Percentiles rank a stretch among this genome's conserved stretches.
Evolutionary conservation across 768 basidiomycete genomes (phyloP).

Genomic region (Rhizopogon vesiculosus): DNA sequence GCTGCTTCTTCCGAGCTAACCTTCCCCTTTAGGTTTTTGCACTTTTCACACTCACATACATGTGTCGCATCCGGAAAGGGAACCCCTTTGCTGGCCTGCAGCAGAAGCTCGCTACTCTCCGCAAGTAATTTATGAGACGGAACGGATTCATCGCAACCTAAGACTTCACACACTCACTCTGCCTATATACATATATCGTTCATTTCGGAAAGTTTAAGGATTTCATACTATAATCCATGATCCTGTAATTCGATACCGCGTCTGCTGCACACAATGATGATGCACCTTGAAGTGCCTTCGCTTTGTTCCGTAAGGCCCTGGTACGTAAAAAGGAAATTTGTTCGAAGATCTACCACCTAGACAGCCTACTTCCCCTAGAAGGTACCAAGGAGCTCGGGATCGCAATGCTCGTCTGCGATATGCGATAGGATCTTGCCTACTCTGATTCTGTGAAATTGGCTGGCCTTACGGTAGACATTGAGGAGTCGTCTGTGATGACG

Average conservation of each 20-base stretch:
- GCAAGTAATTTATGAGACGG: not conserved
- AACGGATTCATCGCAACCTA: not conserved
- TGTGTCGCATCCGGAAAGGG: conserved; percentile 24
- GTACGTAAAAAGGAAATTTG: not conserved
- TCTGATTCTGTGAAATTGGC: not conserved
- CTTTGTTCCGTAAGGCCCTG: not conserved
- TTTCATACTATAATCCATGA: not conserved
- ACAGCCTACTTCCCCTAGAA: not conserved
- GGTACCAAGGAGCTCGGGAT: not conserved
- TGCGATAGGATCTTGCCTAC: not conserved
- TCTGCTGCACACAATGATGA: not conserved
- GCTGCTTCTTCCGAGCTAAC: not conserved
- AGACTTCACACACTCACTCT: not conserved
- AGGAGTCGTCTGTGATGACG: too few relatives aligned
- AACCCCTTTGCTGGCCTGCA: conserved; percentile 3
- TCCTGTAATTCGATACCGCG: not conserved
- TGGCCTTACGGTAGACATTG: not conserved
- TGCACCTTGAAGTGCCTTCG: not conserved
- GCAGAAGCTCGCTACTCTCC: not conserved
- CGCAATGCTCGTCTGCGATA: not conserved
- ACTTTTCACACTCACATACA: conserved; percentile 25
- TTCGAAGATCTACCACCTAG: not conserved
- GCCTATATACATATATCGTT: not conserved
- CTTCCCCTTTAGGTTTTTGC: conserved; percentile 14
- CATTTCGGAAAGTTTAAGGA: not conserved